Base-by-base conservation (phyloP, 805 yeast genomes). In the Wickerhamomyces alni region DNA sequence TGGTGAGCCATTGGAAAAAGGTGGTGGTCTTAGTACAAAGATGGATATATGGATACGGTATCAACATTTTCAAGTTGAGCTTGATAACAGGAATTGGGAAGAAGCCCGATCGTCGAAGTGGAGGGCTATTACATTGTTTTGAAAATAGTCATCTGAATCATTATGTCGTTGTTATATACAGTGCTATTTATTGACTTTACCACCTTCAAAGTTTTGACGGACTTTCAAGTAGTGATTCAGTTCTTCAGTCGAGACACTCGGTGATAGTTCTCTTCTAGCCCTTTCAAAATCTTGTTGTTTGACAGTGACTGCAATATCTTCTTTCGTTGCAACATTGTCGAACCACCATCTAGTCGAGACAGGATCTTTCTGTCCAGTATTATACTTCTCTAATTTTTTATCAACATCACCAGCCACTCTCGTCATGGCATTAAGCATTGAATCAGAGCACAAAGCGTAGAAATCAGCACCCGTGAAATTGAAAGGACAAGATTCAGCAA, bases 401-500 rank as follows among this genome's bases (percentile, higher is more conserved):
- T 93, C 98, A 13, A 84, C 87, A 27, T 72, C 76, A 8, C 69
- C 69, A 1, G 98, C 96, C 0, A 82, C 79, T 49, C 98, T 68
- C 1, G 93, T 85, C 97, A 93, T 91, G 2, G 98, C 96, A 60
- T 87, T 87, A 50, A 91, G 70, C 93, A 91, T 87, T 0, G 98
- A 86, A 61, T 93, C 98, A 0, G 95, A 84, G 57, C 97, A 87
- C 43, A 93, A 66, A 0, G 98, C 99, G 61, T 93, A 93, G 63
- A 93, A 91, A 60, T 93, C 99, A 4, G 99, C 99, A 47, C 99
- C 99, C 0, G 99, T 91, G 57, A 79, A 89, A n/a, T 87, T 87
- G 57, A 80, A 87, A 0, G 95, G 85, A 62, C 97, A 88, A 7
- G 63, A 60, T 15, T 72, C 69, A 0, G 95, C 91, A 19, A 93